phyloP scores from a whole-genome alignment of 2,329 filamentous ascomycete genomes.

The Alternaria angustiovoidea region DNA sequence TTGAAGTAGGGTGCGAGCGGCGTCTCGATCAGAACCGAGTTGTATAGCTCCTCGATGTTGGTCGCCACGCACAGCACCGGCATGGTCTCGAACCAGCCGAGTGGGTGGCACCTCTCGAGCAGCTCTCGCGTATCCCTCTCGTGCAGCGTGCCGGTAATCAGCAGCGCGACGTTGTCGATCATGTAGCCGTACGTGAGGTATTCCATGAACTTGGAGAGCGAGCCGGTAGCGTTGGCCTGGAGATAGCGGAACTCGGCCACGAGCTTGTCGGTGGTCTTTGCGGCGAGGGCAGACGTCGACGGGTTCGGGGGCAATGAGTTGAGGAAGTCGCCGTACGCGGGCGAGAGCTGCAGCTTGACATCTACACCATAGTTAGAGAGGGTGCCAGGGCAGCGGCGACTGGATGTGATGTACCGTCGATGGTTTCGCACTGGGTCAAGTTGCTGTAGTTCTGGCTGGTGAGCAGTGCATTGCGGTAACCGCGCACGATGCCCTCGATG shows the following conservation, averaged over 20 bases:
- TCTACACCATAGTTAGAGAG: constrained; percentile 70
- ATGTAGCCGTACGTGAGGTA: constrained; percentile 99
- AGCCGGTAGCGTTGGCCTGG: constrained; percentile 90
- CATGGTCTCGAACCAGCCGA: constrained; percentile 99
- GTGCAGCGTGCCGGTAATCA: constrained; percentile 97
- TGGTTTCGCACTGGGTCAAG: constrained; percentile 95
- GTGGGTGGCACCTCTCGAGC: constrained; percentile 91
- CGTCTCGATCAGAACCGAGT: constrained; percentile 96
- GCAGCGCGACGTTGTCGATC: constrained; percentile 98
- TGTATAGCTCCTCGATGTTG: constrained; percentile 98
- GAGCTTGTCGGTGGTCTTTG: constrained; percentile 97
- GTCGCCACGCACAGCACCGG: constrained; percentile 97
- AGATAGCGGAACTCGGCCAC: constrained; percentile 97
- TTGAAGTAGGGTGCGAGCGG: constrained; percentile 97
- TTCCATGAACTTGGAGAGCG: constrained; percentile 94
- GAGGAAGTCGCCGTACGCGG: constrained; percentile 97
- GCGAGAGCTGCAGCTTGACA: constrained; percentile 95
- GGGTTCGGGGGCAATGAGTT: constrained; percentile 93
- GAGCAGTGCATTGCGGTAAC: constrained; percentile 93
- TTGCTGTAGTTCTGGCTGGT: constrained; percentile 92
- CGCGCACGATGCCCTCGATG: constrained; percentile 95
- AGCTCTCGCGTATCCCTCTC: constrained; percentile 96
- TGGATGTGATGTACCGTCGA: constrained; percentile 74
- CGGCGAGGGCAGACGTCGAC: constrained; percentile 91
- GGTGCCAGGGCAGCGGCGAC: constrained; percentile 3